phyloP scores from a whole-genome alignment of 345 rosid species.

The Brassica incana region DNA sequence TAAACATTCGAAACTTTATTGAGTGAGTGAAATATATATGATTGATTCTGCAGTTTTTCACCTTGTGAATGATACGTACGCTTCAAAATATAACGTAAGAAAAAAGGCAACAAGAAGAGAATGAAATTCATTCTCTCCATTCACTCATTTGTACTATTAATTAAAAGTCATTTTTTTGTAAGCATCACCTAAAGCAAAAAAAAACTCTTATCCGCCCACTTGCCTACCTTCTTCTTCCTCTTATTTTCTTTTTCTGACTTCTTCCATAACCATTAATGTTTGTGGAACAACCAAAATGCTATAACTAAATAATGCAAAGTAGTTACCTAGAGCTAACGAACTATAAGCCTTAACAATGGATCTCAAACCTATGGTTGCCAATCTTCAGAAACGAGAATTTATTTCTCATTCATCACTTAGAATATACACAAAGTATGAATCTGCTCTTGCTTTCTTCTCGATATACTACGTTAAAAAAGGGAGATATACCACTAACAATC shows the following conservation, averaged over 20 bases:
- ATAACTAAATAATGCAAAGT: neutral
- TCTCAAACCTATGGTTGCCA: neutral
- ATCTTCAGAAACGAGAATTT: neutral
- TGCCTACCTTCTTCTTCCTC: no score
- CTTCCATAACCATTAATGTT: neutral
- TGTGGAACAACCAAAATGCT: neutral
- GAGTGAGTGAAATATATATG: conserved; percentile 2
- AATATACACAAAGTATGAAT: neutral
- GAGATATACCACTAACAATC: neutral
- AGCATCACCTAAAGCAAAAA: conserved; percentile 15
- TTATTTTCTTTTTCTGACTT: neutral
- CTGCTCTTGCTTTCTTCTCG: neutral
- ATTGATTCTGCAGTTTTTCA: conserved; percentile 9
- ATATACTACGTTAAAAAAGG: neutral
- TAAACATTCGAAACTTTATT: neutral
- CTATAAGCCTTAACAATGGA: neutral
- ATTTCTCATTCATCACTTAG: neutral
- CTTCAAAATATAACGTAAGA: neutral
- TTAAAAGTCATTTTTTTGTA: conserved; percentile 25
- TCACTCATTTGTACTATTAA: neutral
- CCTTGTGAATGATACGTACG: conserved; percentile 21
- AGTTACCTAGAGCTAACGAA: neutral
- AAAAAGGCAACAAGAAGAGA: neutral
- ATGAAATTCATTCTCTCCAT: neutral
- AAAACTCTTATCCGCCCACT: conserved; percentile 16